Percentiles rank a stretch among this genome's conserved stretches.
Conservation (phyloP, 495 filamentous ascomycete species). For the Pyrenula aspistea region DNA sequence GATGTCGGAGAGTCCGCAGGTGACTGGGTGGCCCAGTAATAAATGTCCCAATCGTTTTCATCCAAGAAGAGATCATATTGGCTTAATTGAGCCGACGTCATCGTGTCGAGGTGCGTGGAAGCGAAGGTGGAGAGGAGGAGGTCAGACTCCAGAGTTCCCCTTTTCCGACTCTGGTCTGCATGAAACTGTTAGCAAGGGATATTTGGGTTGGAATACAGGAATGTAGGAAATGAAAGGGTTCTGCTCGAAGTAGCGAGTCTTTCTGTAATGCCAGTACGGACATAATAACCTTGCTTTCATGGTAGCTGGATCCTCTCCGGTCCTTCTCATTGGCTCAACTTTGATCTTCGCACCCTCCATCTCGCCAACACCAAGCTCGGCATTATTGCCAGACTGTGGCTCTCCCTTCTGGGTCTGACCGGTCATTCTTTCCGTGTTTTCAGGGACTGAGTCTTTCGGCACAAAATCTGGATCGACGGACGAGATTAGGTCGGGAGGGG, state of each 20-base stretch:
- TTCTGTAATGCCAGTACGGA: conserved; percentile 32
- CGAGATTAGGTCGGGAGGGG: conserved; percentile 50
- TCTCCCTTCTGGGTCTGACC: conserved; percentile 41
- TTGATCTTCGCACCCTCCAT: conserved; percentile 80
- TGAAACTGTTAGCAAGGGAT: conserved; percentile 7
- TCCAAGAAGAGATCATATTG: conserved; percentile 92
- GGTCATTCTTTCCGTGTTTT: conserved; percentile 50
- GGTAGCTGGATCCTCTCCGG: conserved; percentile 68
- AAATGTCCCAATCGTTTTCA: conserved; percentile 99
- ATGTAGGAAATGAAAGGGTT: not conserved
- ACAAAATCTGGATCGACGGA: conserved; percentile 42
- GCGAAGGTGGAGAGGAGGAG: conserved; percentile 95
- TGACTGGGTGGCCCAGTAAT: conserved; percentile 98
- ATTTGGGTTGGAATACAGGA: not conserved
- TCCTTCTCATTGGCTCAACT: conserved; percentile 74
- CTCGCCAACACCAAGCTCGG: conserved; percentile 84
- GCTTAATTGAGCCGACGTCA: conserved; percentile 60
- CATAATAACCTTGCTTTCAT: conserved; percentile 84
- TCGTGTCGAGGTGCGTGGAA: conserved; percentile 56
- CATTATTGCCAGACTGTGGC: conserved; percentile 30
- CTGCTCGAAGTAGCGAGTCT: not conserved
- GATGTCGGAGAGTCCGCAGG: conserved; percentile 40
- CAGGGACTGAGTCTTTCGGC: conserved; percentile 47
- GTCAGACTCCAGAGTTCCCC: conserved; percentile 90
- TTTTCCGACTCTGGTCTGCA: conserved; percentile 88